These are phyloP conservation scores for Eucalyptus marginata DNA, from an alignment of 345 rosid genomes.

Conservation along the genomic window DNA sequence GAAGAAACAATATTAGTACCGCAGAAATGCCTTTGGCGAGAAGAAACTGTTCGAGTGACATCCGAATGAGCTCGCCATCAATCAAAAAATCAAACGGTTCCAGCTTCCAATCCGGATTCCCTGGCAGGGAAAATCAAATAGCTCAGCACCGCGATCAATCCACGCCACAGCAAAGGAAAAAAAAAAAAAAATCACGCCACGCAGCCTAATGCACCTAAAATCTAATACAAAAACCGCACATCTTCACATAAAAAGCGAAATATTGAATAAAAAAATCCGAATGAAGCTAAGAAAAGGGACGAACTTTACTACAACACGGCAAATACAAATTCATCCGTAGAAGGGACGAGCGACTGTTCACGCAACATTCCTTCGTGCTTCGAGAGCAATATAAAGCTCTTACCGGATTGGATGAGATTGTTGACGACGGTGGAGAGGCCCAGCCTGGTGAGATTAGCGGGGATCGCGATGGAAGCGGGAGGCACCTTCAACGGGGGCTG, in stretches of 20 bases:
- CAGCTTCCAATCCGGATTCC: conserved; percentile 46
- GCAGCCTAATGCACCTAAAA: neutral
- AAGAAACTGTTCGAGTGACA: conserved; percentile 86
- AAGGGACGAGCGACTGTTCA: neutral
- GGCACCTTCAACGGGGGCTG: conserved; percentile 47
- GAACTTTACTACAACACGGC: neutral
- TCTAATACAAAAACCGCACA: neutral
- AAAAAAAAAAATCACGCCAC: neutral
- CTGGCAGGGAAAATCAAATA: conserved; percentile 22
- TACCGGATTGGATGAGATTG: conserved; percentile 45
- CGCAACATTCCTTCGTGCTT: neutral
- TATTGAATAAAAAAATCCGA: neutral
- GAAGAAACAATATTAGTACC: conserved; percentile 17
- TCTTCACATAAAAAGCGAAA: neutral
- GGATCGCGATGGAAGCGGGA: conserved; percentile 52
- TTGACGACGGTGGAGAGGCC: conserved; percentile 86
- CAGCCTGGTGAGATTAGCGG: conserved; percentile 68
- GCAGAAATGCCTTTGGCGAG: conserved; percentile 81
- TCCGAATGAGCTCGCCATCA: conserved; percentile 85
- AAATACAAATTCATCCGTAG: neutral
- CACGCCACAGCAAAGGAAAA: neutral
- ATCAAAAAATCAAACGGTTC: conserved; percentile 88
- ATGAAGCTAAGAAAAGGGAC: neutral
- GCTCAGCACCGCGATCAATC: neutral
- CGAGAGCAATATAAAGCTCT: neutral